These are phyloP conservation scores for Xylariaceae sp. DNA, from an alignment of 2,329 filamentous ascomycete species.

Conservation along the genomic window DNA sequence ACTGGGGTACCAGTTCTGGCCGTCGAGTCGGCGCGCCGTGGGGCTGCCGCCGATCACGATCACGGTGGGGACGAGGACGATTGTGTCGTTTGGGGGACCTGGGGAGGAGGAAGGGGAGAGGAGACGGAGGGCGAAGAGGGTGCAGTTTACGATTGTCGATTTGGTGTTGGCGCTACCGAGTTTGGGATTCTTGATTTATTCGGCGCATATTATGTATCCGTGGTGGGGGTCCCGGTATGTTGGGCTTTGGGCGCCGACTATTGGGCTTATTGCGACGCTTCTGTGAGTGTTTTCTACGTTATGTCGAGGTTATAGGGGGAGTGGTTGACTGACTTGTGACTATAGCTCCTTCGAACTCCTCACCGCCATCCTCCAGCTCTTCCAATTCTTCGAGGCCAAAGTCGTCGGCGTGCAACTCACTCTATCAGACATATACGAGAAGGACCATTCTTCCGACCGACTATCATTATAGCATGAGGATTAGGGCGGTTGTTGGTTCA, in stretches of 20 bases:
- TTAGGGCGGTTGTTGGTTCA: too few relatives aligned
- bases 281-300: conserved; percentile 21
- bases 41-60: conserved; percentile 25
- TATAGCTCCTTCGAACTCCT: conserved; percentile 23
- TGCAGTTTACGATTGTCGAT: conserved; percentile 25
- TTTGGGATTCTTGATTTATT: conserved; percentile 25
- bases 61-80: conserved; percentile 22
- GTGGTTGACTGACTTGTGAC: background rate
- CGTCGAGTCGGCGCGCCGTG: conserved; percentile 25
- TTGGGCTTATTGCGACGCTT: conserved; percentile 26
- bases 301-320: background rate
- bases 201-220: conserved; percentile 28
- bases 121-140: conserved; percentile 23
- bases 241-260: conserved; percentile 26
- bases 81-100: conserved; percentile 27
- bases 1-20: conserved; percentile 27
- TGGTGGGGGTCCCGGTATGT: conserved; percentile 29
- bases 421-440: conserved; percentile 29
- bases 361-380: conserved; percentile 27
- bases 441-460: conserved; percentile 21
- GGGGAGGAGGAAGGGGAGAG: conserved; percentile 25
- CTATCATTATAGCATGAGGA: conserved; percentile 22
- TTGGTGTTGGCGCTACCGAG: conserved; percentile 24
- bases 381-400: conserved; percentile 29
- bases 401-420: conserved; percentile 26